Percentiles rank a stretch among this genome's conserved stretches.
phyloP scores from a whole-genome alignment of 2,329 filamentous ascomycete species.

The Chaetomium strumarium region DNA sequence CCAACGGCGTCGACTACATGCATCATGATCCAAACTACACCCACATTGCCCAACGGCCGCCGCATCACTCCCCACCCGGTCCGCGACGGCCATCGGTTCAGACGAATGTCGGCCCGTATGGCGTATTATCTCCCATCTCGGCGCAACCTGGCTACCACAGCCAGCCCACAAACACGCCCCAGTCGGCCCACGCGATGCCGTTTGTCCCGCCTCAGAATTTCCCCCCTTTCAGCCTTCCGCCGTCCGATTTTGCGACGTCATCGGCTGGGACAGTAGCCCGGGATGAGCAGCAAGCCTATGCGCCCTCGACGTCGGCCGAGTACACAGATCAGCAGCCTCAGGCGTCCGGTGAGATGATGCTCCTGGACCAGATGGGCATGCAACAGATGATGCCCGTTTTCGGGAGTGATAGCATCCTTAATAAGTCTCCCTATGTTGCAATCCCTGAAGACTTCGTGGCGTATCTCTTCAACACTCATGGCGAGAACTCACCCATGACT shows the following conservation, averaged over 20 bases:
- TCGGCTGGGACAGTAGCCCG: constrained; percentile 32
- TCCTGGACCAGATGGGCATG: constrained; percentile 57
- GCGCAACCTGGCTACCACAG: constrained; percentile 44
- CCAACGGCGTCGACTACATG: constrained; percentile 40
- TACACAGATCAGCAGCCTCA: constrained; percentile 42
- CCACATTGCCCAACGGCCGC: constrained; percentile 25
- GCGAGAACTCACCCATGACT: constrained; percentile 47
- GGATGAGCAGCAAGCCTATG: constrained; percentile 33
- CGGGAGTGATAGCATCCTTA: constrained; percentile 69
- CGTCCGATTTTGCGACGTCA: constrained; percentile 49
- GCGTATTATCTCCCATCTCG: constrained; percentile 48
- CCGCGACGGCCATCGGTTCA: constrained; percentile 43
- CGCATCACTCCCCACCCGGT: constrained; percentile 38
- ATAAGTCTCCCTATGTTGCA: constrained; percentile 75
- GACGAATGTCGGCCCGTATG: constrained; percentile 43
- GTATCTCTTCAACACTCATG: constrained; percentile 70
- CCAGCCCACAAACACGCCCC: constrained; percentile 42
- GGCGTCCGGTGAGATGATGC: constrained; percentile 49
- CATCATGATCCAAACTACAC: constrained; percentile 35
- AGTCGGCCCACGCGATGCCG: constrained; percentile 32
- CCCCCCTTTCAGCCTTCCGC: constrained; percentile 56
- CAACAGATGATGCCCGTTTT: constrained; percentile 78
- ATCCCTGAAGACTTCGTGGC: constrained; percentile 84
- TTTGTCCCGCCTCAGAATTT: constrained; percentile 59
- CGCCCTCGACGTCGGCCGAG: constrained; percentile 36